Conservation (phyloP, 73 alveolate species). For the Paramecium sexaurelia region DNA sequence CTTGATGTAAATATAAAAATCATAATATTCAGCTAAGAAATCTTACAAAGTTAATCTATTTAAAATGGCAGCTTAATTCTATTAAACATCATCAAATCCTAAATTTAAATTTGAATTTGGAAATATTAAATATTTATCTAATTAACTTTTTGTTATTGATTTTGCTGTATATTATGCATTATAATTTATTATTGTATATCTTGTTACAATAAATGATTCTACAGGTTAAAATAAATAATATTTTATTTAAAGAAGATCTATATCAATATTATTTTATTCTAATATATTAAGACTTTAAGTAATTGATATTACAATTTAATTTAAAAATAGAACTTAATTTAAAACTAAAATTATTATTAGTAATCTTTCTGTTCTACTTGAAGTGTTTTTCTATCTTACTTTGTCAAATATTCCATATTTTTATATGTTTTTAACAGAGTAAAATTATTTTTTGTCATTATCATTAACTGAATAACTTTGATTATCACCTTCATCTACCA, state of each 20-base stretch:
- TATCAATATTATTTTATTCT: not conserved
- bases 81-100: slow-evolving; percentile 47
- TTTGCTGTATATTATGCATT: not conserved
- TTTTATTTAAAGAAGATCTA: slow-evolving; percentile 14
- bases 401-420: not conserved
- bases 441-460: not conserved
- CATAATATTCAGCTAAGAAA: not conserved
- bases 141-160: not conserved
- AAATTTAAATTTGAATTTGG: slow-evolving; percentile 42
- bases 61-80: not conserved
- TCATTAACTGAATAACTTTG: not conserved
- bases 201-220: slow-evolving; percentile 45
- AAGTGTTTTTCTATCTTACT: not conserved
- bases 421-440: not conserved
- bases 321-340: not conserved
- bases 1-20: not conserved
- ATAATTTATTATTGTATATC: slow-evolving; percentile 48
- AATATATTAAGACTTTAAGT: not conserved
- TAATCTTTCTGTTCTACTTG: not conserved
- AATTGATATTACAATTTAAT: not conserved
- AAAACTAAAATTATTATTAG: not conserved
- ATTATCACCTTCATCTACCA: not conserved
- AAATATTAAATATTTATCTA: not conserved
- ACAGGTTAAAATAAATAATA: slow-evolving; percentile 47
- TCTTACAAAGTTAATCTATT: slow-evolving; percentile 38